Conservation (phyloP, 1,139 yeast genomes). For the Pneumocystis oryctolagi region DNA sequence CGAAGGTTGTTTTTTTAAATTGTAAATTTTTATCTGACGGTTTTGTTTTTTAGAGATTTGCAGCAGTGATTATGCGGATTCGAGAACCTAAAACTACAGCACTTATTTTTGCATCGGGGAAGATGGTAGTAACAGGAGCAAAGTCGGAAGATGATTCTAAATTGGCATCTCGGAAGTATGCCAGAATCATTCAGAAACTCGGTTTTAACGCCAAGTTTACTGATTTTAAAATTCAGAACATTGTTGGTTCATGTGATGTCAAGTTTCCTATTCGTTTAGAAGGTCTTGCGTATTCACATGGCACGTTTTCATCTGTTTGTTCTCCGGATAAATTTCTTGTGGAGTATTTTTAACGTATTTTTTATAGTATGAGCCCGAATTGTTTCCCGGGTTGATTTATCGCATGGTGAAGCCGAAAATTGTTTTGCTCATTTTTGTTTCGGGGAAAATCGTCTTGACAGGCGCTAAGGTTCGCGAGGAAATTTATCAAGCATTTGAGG, state of each 20-base stretch:
- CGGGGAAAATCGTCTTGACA: constrained; percentile 93
- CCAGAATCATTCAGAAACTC: constrained; percentile 91
- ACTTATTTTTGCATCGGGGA: constrained; percentile 92
- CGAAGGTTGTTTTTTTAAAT: constrained; percentile 29
- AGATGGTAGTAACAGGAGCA: constrained; percentile 99
- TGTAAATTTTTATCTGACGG: no score
- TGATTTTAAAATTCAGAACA: constrained; percentile 92
- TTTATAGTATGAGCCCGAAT: constrained; percentile 73
- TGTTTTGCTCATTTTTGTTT: constrained; percentile 85
- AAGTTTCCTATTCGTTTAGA: constrained; percentile 94
- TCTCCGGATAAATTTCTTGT: no score
- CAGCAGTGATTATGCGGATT: constrained; percentile 98
- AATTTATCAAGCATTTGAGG: constrained; percentile 89
- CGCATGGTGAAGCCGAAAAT: constrained; percentile 99
- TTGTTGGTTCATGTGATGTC: constrained; percentile 93
- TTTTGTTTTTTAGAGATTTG: constrained; percentile 61
- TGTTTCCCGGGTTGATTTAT: constrained; percentile 94
- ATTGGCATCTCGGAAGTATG: constrained; percentile 91
- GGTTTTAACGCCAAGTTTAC: constrained; percentile 89
- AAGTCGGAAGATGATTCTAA: constrained; percentile 96
- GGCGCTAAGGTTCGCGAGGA: constrained; percentile 99
- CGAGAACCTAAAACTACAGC: constrained; percentile 99
- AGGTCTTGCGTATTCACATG: constrained; percentile 96
- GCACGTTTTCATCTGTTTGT: constrained; percentile 71
- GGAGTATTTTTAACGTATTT: no score